Base-by-base conservation (phyloP, 495 filamentous ascomycete genomes). In the Rostrohypoxylon terebratum region DNA sequence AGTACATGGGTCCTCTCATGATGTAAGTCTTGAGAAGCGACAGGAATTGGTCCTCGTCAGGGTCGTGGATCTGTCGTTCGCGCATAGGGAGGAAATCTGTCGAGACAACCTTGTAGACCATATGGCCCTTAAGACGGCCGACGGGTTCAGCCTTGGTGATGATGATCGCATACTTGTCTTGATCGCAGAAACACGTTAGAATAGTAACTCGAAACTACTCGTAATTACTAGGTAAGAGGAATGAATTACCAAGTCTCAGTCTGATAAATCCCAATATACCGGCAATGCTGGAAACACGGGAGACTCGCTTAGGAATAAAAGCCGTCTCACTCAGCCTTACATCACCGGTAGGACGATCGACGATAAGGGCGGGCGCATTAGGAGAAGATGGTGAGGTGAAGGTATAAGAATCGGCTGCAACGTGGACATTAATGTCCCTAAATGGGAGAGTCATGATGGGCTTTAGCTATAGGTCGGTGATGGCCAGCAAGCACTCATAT, bases 381-480 rank as follows among this genome's bases (percentile, higher is more conserved):
- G 94, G 95, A 11, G 93, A 94, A 3, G 96, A 98, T 9, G 96
- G 96, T 1, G 96, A 99, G 20, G 92, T 93, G 82, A 99, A 99
- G 73, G 94, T 93, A 86, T 99, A 99, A 77, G 95, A 90, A 63
- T 94, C 93, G 62, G 92, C 82, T 1, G 96, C 95, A 47, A 93
- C 90, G 77, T 97, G 93, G 81, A 98, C 87, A 79, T 97, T 98
- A 85, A 98, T 94, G 86, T 98, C 96, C 74, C 95, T 88, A 80
- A 94, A 99, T 7, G 96, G 96, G 69, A 94, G 87, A 45, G 89
- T 81, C 83, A 85, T 85, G 73, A 66, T 77, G 51, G 78, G 61
- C 58, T 66, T 62, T 62, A 63, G 48, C 45, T 58, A 40, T 51
- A 23, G 25, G 55, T 59, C 10, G 62, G 47, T 59, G 48, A 69